These are phyloP conservation scores for Kodamaea kaohsiungensis DNA, from an alignment of 805 yeast species.

Conservation along the genomic window DNA sequence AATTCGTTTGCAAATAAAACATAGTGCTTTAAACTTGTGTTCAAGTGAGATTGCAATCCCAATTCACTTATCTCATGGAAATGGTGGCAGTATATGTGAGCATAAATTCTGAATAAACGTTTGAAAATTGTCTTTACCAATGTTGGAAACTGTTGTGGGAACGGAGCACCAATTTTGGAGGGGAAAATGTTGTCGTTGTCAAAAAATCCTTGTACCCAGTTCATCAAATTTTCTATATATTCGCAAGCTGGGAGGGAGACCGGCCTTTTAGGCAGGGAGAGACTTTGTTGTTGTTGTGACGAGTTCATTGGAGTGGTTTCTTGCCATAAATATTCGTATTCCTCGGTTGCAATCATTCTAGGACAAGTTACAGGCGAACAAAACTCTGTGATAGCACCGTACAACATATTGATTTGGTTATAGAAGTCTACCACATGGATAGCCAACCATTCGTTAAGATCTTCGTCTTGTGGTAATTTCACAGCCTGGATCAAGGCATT, in stretches of 20 bases:
- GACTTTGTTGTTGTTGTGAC: slow-evolving; percentile 29
- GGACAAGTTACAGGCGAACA: slow-evolving; percentile 97
- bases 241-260: slow-evolving; percentile 91
- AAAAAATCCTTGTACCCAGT: slow-evolving; percentile 90
- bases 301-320: slow-evolving; percentile 47
- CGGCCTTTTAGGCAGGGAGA: slow-evolving; percentile 58
- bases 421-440: slow-evolving; percentile 97
- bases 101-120: slow-evolving; percentile 89
- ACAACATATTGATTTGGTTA: slow-evolving; percentile 94
- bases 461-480: slow-evolving; percentile 90
- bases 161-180: slow-evolving; percentile 84
- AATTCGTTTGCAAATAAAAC: slow-evolving; percentile 86
- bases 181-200: slow-evolving; percentile 93
- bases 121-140: slow-evolving; percentile 85
- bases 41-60: slow-evolving; percentile 88
- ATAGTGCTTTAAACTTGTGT: slow-evolving; percentile 93
- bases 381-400: slow-evolving; percentile 93
- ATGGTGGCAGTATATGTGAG: slow-evolving; percentile 97
- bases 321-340: slow-evolving; percentile 97
- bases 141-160: slow-evolving; percentile 79
- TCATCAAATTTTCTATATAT: slow-evolving; percentile 89
- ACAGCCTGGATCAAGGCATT: slow-evolving; percentile 91
- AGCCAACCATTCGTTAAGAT: slow-evolving; percentile 91
- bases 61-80: slow-evolving; percentile 92
- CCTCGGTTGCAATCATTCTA: slow-evolving; percentile 95